Evolutionary conservation across 2,329 filamentous ascomycete species (phyloP), one percentile per base, ranked within the genome.

Genomic region (Aspergillus clavatus): DNA sequence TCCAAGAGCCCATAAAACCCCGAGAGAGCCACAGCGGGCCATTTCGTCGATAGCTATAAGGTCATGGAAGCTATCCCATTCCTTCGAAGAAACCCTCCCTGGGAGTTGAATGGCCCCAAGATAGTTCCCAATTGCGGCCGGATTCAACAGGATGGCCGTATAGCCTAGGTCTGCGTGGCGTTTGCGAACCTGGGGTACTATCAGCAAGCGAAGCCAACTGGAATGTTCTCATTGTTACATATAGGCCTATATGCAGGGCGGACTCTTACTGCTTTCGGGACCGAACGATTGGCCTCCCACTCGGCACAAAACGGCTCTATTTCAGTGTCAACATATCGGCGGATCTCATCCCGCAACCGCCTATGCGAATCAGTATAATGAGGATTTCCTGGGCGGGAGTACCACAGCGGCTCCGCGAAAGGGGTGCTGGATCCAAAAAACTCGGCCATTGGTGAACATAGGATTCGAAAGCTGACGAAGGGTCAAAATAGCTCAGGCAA

Each of bases 1-100:
- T 19, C 53, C 58, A 22, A 66, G 43, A 3, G 54, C 63, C 57
- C 60, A 65, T 10, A 64, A 51, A 7, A 64, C 46, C 2, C 62
- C 63, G 1, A 63, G 48, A 29, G 61, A 62, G 10, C 61, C 63
- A 39, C 63, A 63, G 1, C 68, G 67, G 2, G 61, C 63, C 3
- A 60, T 39, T 50, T 71, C 69, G 36, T 71, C 67, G 10, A 58
- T 61, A 21, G 71, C 48, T 27, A 71, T 57, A 35, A 70, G 37
- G 27, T 60, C 54, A 40, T 70, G 68, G 44, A 71, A 72, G 0
- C 55, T 56, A 38, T 72, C 67, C 44, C 69, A 63, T 29, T 68
- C 55, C 2, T 52, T 46, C 0, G 62, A 48, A 4, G 57, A 48
- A 23, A 70, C 59, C 16, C 57, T 54, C 0, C 52, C 61, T 0